Base-by-base conservation (phyloP, 768 basidiomycete genomes). In the Russula griseocarnosa region DNA sequence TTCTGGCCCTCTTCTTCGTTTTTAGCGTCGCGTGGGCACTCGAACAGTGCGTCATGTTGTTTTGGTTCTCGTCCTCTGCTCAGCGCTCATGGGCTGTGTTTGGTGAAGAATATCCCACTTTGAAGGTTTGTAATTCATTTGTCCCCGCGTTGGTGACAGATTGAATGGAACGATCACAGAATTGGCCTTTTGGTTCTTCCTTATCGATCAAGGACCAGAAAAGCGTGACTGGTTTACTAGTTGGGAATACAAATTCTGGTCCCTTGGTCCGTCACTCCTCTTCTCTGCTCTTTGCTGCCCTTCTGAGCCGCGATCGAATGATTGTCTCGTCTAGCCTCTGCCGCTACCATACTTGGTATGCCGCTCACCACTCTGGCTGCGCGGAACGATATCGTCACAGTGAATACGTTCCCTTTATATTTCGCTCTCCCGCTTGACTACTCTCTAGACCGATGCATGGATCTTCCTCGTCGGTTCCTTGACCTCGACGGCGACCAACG, bases 131-230 rank as follows among this genome's bases (percentile, higher is more conserved):
- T 53, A 18, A 46, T 20, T 6, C 24, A 18, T 22, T 13, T 28
- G 18, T 38, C 10, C 16, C 16, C 32, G 18, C 56, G 34, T 26
- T 6, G 6, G 1, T 2, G 36, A n/a, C 20, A 34, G 2, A 1
- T 28, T 49, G 16, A 40, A 46, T 11, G n/a, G 14, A 22, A 28
- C 42, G 42, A 26, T 49, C 18, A 8, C 55, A 90, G 90, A 91
- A 71, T 79, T 92, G 16, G 78, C 85, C 0, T 92, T 92, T 70
- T 93, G 91, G 91, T 70, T 92, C 32, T 93, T 92, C 73, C 80
- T 93, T 24, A 79, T 91, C 34, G 83, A 90, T 66, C 90, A 92
- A 74, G 86, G 87, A 4, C 86, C 87, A 0, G 75, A 78, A 50
- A 83, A 85, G 70, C 82, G 85, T 4, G 78, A 83, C 36, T 93